Base-by-base conservation (phyloP, 805 yeast species). In the Saccharomycopsis fibuligera region DNA sequence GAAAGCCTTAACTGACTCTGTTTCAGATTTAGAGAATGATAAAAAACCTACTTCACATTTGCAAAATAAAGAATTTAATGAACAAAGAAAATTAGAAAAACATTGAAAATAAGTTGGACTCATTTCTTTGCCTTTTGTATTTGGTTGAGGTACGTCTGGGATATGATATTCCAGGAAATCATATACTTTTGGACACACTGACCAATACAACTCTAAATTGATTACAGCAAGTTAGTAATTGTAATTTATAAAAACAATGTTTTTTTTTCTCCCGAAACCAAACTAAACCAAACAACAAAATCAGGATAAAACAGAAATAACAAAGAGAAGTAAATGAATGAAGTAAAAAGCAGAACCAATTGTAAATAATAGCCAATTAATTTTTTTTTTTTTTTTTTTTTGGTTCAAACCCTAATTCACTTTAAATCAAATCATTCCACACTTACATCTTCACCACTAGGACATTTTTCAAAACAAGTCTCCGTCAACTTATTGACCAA, bases 121-220 rank as follows among this genome's bases (percentile, higher is more conserved):
- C 29, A 37, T 44, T 37, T 36, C 36, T 37, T 38, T n/a, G 43
- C 43, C 12, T 42, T 47, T 17, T 43, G 47, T 10, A 48, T 25
- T 21, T 41, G 14, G 5, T 37, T 62, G 45, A 88, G 78, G 65
- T 88, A 89, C 9, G 86, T 71, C 62, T 79, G 81, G 10, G 96
- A 86, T 38, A 90, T 73, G 47, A 82, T 72, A 59, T 89, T 88
- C 96, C 96, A 90, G 30, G 95, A 80, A 64, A 84, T 78, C 91
- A 89, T 83, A 66, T 86, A 90, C 68, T 87, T 90, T 55, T 83
- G 81, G 57, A 85, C 74, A 63, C 98, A 90, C 63, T 81, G 83
- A 51, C 74, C 77, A 19, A 55, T 21, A 54, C 65, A 35, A 41
- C 12, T 29, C 12, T 8, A 29, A 9, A 29, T 29, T 9, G 31